Evolutionary conservation across 2,329 filamentous ascomycete genomes (phyloP), one percentile per base, ranked within the genome.

Genomic region (Fusarium sp.): DNA sequence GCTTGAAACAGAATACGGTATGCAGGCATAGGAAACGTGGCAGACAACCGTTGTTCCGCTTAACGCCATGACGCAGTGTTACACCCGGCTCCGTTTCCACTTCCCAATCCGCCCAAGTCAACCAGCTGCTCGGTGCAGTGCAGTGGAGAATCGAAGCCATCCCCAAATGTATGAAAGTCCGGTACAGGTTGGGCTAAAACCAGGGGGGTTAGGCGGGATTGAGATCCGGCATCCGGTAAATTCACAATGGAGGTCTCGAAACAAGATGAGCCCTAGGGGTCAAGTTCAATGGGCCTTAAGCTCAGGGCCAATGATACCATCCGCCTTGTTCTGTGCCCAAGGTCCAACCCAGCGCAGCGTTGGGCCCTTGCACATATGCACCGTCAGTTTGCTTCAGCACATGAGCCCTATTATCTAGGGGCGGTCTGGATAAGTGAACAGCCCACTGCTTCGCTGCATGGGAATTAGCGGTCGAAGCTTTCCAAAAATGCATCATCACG

Each of bases 91-190:
- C 69, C 61, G 51, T 70, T 60, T 53, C 45, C 37, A 44, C 42
- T 58, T 60, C 62, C 65, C 50, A 64, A 74, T 70, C 65, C 60
- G 72, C 72, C 58, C 72, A 72, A 58, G 60, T 66, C 53, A 66
- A 74, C 72, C 72, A 65, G 65, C 56, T 69, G 54, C 62, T 74
- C 69, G 72, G 72, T 73, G 72, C 72, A 38, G 65, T 62, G 55
- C 60, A 40, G 65, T 71, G 62, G 69, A 63, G 70, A 33, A 56
- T 30, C 40, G 42, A 45, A 45, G 16, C 11, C 16, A 45, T 31
- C 28, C 30, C 28, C 11, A 8, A 30, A 45, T 16, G 42, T 45
- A 31, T 16, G 26, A 28, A 30, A 6, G 15, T 42, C 23, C 11
- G 7, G 42, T 18, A 31, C 28, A 45, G 57, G 38, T 34, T 58